Evolutionary conservation across 805 yeast species (phyloP).

Genomic region (Teunomyces kruisii): DNA sequence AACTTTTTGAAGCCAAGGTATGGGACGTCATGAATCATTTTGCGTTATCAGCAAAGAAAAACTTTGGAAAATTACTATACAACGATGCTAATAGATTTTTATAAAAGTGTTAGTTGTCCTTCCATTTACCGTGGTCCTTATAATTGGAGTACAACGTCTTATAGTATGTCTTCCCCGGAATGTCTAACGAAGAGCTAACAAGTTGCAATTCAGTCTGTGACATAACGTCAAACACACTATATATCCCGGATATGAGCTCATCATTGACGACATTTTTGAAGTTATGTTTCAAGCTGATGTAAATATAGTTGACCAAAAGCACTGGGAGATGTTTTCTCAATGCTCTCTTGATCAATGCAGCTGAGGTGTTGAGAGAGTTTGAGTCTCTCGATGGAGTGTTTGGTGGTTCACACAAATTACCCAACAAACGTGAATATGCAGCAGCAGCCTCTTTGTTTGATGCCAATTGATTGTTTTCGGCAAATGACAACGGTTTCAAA

Average conservation of each 20-base stretch:
- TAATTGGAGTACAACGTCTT: constrained; percentile 70
- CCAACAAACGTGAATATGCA: constrained; percentile 56
- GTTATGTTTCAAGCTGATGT: constrained; percentile 49
- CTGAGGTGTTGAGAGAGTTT: constrained; percentile 50
- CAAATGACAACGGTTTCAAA: constrained; percentile 46
- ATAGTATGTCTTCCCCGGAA: constrained; percentile 66
- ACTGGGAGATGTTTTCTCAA: constrained; percentile 65
- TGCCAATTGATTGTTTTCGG: constrained; percentile 16
- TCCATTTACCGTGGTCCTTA: constrained; percentile 80
- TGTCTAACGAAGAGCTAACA: constrained; percentile 65
- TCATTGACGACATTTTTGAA: constrained; percentile 49
- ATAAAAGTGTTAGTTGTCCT: constrained; percentile 36
- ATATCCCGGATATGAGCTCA: constrained; percentile 55
- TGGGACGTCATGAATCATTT: constrained; percentile 33
- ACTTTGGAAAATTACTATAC: constrained; percentile 28
- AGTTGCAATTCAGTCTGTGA: constrained; percentile 64
- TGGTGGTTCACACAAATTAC: constrained; percentile 72
- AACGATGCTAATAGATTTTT: constrained; percentile 31
- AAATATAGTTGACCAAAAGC: constrained; percentile 58
- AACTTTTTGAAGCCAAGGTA: constrained; percentile 26
- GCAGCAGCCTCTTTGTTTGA: constrained; percentile 39
- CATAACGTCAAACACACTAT: constrained; percentile 64
- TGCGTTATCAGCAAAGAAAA: constrained; percentile 17
- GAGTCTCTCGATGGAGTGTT: constrained; percentile 26
- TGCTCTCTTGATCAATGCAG: constrained; percentile 54